Base-by-base conservation (phyloP, 768 basidiomycete species). In the Suillus decipiens region DNA sequence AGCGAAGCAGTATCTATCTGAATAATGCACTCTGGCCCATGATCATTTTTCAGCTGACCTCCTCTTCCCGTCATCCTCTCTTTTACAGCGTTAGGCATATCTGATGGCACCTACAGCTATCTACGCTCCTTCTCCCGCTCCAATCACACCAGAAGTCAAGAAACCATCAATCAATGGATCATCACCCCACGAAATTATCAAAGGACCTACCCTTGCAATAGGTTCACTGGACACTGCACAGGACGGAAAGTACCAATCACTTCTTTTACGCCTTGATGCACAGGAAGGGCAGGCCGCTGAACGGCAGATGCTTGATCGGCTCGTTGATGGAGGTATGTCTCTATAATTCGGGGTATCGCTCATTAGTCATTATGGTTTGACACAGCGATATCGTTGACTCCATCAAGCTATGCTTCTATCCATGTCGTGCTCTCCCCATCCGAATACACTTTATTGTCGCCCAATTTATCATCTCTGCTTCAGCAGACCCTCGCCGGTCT, bases 221-320 rank as follows among this genome's bases (percentile, higher is more conserved):
- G 92, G 93, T 61, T 93, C 93, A 9, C 84, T 89, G 22, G 78
- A 82, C 4, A 90, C 92, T 0, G 93, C 93, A 4, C 83, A 86
- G 72, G 86, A 93, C 70, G 94, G 93, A 37, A 83, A 81, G 72
- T 94, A 93, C 72, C 92, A 94, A 73, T 74, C 82, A 1, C 77
- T 92, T 64, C 81, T 93, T 59, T 81, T 85, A 8, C 79, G 81
- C 66, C 77, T 93, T 63, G 84, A 86, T 73, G 75, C 74, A 62
- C 80, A 79, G 19, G 36, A 65, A 34, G 65, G 68, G 22, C 75
- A 82, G 65, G 70, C 77, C 39, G 87, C 93, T 36, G 92, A 95
- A 69, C 88, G 84, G 70, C 88, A 93, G 71, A 86, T 95, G 79
- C 77, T 95, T 34, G 93, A 96, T 73, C 82, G 94, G 64, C 77